Conservation (phyloP, 257 asterid genomes). For the Scutellaria galericulata region DNA sequence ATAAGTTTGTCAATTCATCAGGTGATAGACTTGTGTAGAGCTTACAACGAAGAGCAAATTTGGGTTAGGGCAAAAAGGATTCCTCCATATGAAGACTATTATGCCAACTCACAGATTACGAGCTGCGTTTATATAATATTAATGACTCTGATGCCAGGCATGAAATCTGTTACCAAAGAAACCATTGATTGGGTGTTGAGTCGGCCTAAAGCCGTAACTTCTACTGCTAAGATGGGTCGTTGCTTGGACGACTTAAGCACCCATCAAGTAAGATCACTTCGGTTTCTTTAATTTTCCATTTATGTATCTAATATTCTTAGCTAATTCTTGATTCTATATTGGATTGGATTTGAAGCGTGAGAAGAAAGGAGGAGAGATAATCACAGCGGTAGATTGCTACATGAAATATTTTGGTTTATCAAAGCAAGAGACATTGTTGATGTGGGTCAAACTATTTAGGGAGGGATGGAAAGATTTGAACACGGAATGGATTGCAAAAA, state of each 20-base stretch:
- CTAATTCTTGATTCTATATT: too few relatives aligned
- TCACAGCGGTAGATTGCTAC: slow-evolving; percentile 13
- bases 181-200: slow-evolving; percentile 34
- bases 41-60: slow-evolving; percentile 35
- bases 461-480: slow-evolving; percentile 23
- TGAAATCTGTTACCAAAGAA: slow-evolving; percentile 35
- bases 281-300: too few relatives aligned
- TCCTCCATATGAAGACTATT: slow-evolving; percentile 40
- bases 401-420: not conserved
- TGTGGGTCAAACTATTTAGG: not conserved
- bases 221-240: slow-evolving; percentile 34
- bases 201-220: slow-evolving; percentile 26
- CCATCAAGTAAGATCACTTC: slow-evolving; percentile 31
- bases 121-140: slow-evolving; percentile 24
- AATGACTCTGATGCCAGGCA: slow-evolving; percentile 17
- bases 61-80: slow-evolving; percentile 36
- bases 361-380: not conserved
- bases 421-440: not conserved
- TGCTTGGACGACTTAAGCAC: slow-evolving; percentile 25
- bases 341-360: slow-evolving; percentile 12
- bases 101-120: slow-evolving; percentile 25
- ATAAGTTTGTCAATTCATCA: not conserved
- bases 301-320: too few relatives aligned
- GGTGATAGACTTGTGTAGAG: slow-evolving; percentile 35
- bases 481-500: not conserved